Evolutionary conservation across 192 early-diverging fungal genomes (phyloP), one percentile per base, ranked within the genome.

Genomic region (Rhizoclosmatium sp.): DNA sequence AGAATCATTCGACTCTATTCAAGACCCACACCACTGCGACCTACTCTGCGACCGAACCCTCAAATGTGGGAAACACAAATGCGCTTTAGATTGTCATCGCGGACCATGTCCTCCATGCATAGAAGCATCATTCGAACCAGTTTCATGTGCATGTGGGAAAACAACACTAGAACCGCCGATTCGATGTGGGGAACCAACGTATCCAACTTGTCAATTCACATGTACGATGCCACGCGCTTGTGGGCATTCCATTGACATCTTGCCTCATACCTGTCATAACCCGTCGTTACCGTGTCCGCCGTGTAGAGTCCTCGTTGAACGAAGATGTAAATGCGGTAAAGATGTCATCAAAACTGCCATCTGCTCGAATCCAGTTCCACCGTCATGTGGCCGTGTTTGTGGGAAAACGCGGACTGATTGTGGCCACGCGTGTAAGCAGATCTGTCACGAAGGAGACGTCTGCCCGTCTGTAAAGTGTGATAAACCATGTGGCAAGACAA

Each of bases 71-170:
- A n/a, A 47, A 4, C 72, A 75, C 45, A 19, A 60, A n/a, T 75
- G 72, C 45, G 42, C 16, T 14, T 10, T 51, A 14, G 72, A 75
- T 62, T 75, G 72, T 19, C 72, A 75, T 62, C 72, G 72, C 19
- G 72, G 72, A 19, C 59, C 72, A 31, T 75, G 72, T 49, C 59
- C 59, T 3, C 59, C 23, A 7, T 75, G 72, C 45, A 7, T 40
- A 21, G 72, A 75, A 75, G 56, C 59, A 7, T 62, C 56, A 62
- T 62, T 62, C 60, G 46, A 21, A 42, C 2, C 7, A 21, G 4
- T 75, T 3, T 41, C n/a, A n/a, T 75, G 72, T 46, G 72, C 58
- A 75, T 75, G 72, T 39, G 72, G 72, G 31, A 75, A 60, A 47
- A 75, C 72, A 10, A 56, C 45, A n/a, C 42, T 75, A n/a, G 59